Evolutionary conservation across 2,329 filamentous ascomycete genomes (phyloP), one percentile per base, ranked within the genome.

Genomic region (Fusarium oligoseptatum): DNA sequence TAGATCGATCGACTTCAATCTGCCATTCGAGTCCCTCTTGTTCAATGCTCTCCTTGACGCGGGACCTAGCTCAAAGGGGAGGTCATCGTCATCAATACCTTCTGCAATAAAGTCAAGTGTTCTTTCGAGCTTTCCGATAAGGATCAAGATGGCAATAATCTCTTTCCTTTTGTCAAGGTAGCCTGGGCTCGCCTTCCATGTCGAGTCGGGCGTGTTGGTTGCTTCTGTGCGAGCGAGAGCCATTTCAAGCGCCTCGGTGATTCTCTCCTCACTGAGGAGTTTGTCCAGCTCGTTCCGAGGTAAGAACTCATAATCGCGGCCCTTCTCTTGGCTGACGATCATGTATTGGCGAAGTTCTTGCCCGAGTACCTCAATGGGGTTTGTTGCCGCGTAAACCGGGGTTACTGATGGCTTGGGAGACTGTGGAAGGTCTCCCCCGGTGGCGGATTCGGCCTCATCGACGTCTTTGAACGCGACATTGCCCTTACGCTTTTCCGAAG

Each of bases 81-180:
- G 64, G 12, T 64, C 15, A 15, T 39, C 22, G 11, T 70, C 68
- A 4, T 56, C 37, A n/a, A 70, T 50, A 6, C n/a, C 39, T 14
- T 63, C 64, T 1, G 15, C 8, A 27, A 70, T 67, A 20, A 70
- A 70, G 37, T 64, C 37, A 2, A 27, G 22, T 3, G 64, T 70
- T 7, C 7, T 9, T 14, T 29, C 27, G 7, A 62, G 24, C 41
- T 64, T 60, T 1, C 43, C 60, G 12, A 67, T 57, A 4, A 70
- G 43, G 12, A 61, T 48, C 10, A 70, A 34, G 17, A 67, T 57
- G 15, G 64, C 55, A 22, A 64, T 24, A 11, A 67, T 55, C 6
- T 56, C 20, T 7, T 43, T 60, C 24, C 57, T 41, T 12, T 32
- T 55, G 3, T 4, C n/a, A 14, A 50, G 15, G 11, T 56, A n/a